Base-by-base conservation (phyloP, 139 green algal genomes). In the Pseudopediastrum boryanum region DNA sequence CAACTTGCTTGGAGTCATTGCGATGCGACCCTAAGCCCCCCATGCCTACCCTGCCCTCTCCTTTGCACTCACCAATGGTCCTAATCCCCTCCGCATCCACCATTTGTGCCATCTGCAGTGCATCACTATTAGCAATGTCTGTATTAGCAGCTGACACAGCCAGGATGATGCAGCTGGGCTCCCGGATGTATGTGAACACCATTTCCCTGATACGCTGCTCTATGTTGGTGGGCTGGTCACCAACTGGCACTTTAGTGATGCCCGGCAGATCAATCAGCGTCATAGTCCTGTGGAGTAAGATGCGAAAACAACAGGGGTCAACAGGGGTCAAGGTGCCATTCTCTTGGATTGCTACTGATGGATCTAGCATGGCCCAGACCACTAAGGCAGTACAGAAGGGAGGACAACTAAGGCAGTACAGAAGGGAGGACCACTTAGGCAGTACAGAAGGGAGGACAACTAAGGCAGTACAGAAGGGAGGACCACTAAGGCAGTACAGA, bases 201-300 rank as follows among this genome's bases (percentile, higher is more conserved):
- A 99, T 95, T 50, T 89, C 83, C 0, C 95, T 80, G 67, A 98
- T 91, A 36, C 89, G 88, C 21, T 76, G 85, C 86, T 99, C 96
- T 68, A 99, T 99, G 88, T 99, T 94, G 13, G 62, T 75, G 13
- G 96, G 96, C 88, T 99, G 96, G 81, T 98, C 95, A 4, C 96
- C 96, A n/a, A 99, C 95, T 1, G 96, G 95, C n/a, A 98, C 92
- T 38, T 90, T 86, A 0, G 96, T 97, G 64, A 99, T 95, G 67
- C 96, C 96, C 0, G 96, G 96, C 54, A 99, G 90, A 84, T 99
- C 96, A 35, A 99, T 96, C 36, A 99, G 84, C 4, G 96, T 99
- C 92, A 99, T 99, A 27, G 95, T 99, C 54, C 92, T 96, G 85
- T 27, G 43, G n/a, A 36, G 44, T 16, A 31, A 10, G 6, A 48